These are phyloP conservation scores for Rhododendron mucronatum DNA, from an alignment of 148 eudicot species.

Conservation along the genomic window DNA sequence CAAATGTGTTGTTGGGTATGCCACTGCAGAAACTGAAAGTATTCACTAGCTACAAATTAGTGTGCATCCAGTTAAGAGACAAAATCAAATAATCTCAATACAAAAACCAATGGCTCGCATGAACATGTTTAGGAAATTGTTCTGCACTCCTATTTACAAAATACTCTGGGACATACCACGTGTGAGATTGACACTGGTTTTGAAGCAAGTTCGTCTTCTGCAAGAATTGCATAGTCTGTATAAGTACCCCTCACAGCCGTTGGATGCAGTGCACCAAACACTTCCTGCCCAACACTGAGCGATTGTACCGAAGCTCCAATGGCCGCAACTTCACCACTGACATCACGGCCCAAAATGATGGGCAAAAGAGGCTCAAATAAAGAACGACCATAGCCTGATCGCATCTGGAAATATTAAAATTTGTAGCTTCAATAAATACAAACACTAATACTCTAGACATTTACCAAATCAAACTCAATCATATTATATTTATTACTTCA, in stretches of 20 bases:
- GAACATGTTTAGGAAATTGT: background rate
- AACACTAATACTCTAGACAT: background rate
- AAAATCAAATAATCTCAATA: background rate
- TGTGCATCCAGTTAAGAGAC: background rate
- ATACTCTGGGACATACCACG: conserved; percentile 51
- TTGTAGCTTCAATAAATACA: conserved; percentile 2
- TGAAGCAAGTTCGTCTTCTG: conserved; percentile 61
- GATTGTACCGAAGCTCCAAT: conserved; percentile 68
- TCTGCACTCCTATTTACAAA: background rate
- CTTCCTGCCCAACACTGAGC: conserved; percentile 76
- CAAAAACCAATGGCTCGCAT: background rate
- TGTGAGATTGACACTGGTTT: conserved; percentile 71
- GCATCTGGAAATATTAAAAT: conserved; percentile 62
- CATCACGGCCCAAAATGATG: conserved; percentile 91
- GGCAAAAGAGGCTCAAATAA: conserved; percentile 79
- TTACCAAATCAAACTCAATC: background rate
- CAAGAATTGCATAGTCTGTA: conserved; percentile 84
- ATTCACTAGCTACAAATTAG: background rate
- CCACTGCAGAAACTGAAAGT: background rate
- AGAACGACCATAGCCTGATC: conserved; percentile 93
- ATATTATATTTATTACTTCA: background rate
- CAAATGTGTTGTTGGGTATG: background rate
- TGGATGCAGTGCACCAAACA: conserved; percentile 95
- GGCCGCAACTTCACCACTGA: conserved; percentile 95
- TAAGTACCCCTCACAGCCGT: conserved; percentile 97